Percentiles rank a stretch among this genome's conserved stretches.
These are phyloP conservation scores for Axilococcus clingmanii DNA, from an alignment of 139 green algal species.

Conservation along the genomic window DNA sequence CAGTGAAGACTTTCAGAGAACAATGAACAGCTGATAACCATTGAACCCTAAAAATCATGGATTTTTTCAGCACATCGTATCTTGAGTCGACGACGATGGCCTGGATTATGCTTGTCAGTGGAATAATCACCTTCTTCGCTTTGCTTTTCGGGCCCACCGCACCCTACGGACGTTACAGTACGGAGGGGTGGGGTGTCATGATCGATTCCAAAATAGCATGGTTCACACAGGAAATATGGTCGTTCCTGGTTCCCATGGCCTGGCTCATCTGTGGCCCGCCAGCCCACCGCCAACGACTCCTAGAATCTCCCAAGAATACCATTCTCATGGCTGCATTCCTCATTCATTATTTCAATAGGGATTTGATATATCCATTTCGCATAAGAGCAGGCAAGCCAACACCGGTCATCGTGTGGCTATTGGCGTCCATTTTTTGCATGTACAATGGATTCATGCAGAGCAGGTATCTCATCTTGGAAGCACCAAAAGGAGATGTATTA, in stretches of 20 bases:
- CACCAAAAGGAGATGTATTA: background rate
- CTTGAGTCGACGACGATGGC: background rate
- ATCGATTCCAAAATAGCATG: constrained; percentile 6
- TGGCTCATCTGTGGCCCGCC: constrained; percentile 19
- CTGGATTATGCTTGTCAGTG: background rate
- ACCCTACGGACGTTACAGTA: constrained; percentile 6
- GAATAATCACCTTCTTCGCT: background rate
- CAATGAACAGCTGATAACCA: no score
- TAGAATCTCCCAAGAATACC: constrained; percentile 13
- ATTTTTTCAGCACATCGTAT: no score
- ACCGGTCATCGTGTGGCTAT: constrained; percentile 42
- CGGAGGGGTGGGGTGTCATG: constrained; percentile 6
- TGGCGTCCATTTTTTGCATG: constrained; percentile 48
- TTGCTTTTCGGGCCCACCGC: background rate
- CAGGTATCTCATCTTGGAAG: constrained; percentile 17
- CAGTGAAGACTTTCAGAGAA: no score
- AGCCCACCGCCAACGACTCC: constrained; percentile 5
- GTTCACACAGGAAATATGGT: constrained; percentile 29
- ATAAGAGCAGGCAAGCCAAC: constrained; percentile 42
- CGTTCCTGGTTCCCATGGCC: constrained; percentile 12
- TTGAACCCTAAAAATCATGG: no score
- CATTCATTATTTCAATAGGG: constrained; percentile 29
- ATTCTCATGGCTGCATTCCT: constrained; percentile 22
- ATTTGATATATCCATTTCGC: constrained; percentile 48
- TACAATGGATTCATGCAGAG: constrained; percentile 63